Evolutionary conservation across 768 basidiomycete species (phyloP).

Genomic region (Suillus brevipes): DNA sequence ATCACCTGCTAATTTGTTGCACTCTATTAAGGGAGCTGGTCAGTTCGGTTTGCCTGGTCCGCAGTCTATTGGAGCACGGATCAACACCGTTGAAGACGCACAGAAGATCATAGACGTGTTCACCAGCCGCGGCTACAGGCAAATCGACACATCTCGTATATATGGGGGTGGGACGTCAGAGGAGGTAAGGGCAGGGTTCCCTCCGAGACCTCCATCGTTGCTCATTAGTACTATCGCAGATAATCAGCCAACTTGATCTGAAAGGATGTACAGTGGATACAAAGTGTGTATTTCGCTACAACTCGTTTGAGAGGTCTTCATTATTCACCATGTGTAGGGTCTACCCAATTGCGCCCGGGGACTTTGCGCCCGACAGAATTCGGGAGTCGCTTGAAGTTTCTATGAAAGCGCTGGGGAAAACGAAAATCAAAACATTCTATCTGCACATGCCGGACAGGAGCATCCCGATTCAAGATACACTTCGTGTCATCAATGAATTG

Average conservation of each 20-base stretch:
- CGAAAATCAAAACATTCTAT: constrained; percentile 25
- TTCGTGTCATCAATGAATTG: constrained; percentile 47
- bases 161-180: constrained; percentile 21
- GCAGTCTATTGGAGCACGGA: constrained; percentile 8
- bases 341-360: constrained; percentile 6
- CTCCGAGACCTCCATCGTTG: not conserved
- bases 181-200: constrained; percentile 7
- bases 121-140: constrained; percentile 15
- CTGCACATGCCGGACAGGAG: constrained; percentile 46
- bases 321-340: constrained; percentile 8
- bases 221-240: constrained; percentile 1
- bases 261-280: constrained; percentile 22
- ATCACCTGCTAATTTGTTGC: not conserved
- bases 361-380: constrained; percentile 12
- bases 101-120: constrained; percentile 23
- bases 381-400: constrained; percentile 16
- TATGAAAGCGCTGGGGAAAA: constrained; percentile 12
- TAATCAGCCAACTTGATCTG: constrained; percentile 18
- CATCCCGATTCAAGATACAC: constrained; percentile 47
- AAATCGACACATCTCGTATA: constrained; percentile 13
- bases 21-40: constrained; percentile 14
- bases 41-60: constrained; percentile 16
- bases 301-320: not conserved
- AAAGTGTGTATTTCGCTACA: constrained; percentile 13
- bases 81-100: constrained; percentile 16